A percentile compares a stretch with the other conserved stretches of the same genome.
These are phyloP conservation scores for Colletotrichum sp. DNA, from an alignment of 2,329 filamentous ascomycete genomes.

Conservation along the genomic window DNA sequence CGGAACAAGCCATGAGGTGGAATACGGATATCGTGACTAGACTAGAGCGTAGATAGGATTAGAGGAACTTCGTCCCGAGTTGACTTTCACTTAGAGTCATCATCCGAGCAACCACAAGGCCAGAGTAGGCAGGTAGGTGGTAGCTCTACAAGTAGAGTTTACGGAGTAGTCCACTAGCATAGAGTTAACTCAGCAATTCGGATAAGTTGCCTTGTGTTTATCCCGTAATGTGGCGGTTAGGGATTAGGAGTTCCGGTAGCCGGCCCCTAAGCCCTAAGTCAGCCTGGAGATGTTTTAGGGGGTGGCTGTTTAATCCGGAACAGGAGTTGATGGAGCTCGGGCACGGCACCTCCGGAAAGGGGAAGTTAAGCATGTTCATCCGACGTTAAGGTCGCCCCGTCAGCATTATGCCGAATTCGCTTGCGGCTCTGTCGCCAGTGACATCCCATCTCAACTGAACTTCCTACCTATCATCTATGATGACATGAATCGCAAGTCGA, in stretches of 20 bases:
- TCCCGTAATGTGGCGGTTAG: background rate
- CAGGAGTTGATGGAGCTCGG: background rate
- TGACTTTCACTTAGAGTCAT: background rate
- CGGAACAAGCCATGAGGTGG: background rate
- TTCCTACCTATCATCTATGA: background rate
- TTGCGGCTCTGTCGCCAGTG: background rate
- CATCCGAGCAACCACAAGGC: background rate
- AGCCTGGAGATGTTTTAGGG: background rate
- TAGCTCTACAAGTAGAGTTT: background rate
- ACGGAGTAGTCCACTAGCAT: background rate
- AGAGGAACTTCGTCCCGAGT: background rate
- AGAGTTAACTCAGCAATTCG: background rate
- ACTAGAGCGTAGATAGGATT: accelerated
- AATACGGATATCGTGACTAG: background rate
- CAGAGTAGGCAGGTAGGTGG: background rate
- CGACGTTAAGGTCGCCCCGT: background rate
- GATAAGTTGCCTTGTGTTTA: background rate
- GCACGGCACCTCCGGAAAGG: background rate
- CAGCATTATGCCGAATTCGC: background rate
- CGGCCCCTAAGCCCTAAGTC: background rate
- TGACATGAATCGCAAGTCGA: background rate
- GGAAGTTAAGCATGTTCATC: background rate
- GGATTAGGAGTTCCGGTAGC: background rate
- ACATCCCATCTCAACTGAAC: background rate
- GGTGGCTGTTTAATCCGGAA: background rate